Base-by-base conservation (phyloP, 345 rosid species). In the Erysimum cheiranthoides region DNA sequence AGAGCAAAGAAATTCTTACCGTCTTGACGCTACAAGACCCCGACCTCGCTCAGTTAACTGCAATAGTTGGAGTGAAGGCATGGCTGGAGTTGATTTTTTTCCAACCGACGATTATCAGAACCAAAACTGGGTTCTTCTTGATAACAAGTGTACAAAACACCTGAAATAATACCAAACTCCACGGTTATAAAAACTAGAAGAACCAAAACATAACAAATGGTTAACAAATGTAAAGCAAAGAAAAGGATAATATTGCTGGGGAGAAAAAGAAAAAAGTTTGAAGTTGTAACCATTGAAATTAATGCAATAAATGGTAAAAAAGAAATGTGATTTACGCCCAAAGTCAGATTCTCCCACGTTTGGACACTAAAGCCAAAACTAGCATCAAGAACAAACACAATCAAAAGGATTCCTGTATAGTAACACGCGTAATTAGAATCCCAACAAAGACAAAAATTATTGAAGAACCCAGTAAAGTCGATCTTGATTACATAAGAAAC, bases 21-120 rank as follows among this genome's bases (percentile, higher is more conserved):
- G 90, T 83, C 95, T 85, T 4, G 96, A 87, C 35, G 95, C 93
- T 57, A 94, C 78, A 63, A 92, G 88, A 82, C 84, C 78, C 10
- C 86, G 86, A 17, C 98, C 98, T 62, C 72, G 92, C 80, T 91
- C 93, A 4, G 98, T 94, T 83, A 92, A 78, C 78, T 88, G 90
- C 83, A 94, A 87, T 50, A 91, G 81, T 81, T 90, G 97, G 62
- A 91, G 97, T 79, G 95, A 92, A 83, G 93, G 86, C 98, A 94
- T 94, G 80, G 77, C 82, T 80, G 47, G 56, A 78, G 56, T n/a
- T 10, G 32, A 61, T 32, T 58, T 39, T 60, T 49, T 25, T 35
- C 73, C 51, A 8, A 65, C 53, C 71, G 42, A 53, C 62, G 71
- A 77, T 47, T 45, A 61, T 36, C 80, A 76, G 64, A 65, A 66